Evolutionary conservation across 2,329 filamentous ascomycete genomes (phyloP).

Genomic region (Daldinia sp.): DNA sequence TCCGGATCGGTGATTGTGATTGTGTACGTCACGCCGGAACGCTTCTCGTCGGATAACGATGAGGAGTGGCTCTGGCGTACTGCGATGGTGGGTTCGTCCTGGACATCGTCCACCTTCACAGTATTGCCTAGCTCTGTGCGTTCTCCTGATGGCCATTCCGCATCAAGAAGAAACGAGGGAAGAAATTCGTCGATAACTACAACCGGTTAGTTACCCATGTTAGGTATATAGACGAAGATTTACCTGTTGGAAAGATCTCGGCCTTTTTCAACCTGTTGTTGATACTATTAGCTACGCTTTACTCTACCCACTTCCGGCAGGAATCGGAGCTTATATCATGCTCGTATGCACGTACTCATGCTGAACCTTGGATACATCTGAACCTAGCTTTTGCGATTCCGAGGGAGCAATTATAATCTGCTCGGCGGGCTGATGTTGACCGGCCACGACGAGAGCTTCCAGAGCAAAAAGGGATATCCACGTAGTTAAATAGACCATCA

Average conservation of each 20-base stretch:
- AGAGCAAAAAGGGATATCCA: constrained; percentile 15
- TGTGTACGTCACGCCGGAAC: constrained; percentile 47
- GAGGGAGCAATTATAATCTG: constrained; percentile 21
- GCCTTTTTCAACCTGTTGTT: constrained; percentile 33
- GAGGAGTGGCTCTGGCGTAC: constrained; percentile 42
- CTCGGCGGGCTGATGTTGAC: constrained; percentile 8
- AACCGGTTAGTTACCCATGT: background rate
- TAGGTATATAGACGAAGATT: background rate
- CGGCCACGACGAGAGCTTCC: constrained; percentile 2
- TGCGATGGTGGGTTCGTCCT: constrained; percentile 52
- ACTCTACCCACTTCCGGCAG: background rate
- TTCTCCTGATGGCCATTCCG: constrained; percentile 59
- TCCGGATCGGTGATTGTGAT: constrained; percentile 59
- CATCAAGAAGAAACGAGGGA: constrained; percentile 64
- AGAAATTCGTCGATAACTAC: constrained; percentile 69
- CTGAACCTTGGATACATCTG: constrained; percentile 32
- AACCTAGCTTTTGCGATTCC: constrained; percentile 7
- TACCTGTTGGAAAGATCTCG: constrained; percentile 50
- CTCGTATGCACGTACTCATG: constrained; percentile 23
- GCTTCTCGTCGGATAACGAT: constrained; percentile 3
- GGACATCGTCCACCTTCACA: constrained; percentile 52
- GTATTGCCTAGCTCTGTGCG: constrained; percentile 66
- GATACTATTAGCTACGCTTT: constrained; percentile 4
- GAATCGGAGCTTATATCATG: background rate
- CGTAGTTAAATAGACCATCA: constrained; percentile 1